Conservation (phyloP, 2,329 filamentous ascomycete species). For the Alternaria metachromatica region DNA sequence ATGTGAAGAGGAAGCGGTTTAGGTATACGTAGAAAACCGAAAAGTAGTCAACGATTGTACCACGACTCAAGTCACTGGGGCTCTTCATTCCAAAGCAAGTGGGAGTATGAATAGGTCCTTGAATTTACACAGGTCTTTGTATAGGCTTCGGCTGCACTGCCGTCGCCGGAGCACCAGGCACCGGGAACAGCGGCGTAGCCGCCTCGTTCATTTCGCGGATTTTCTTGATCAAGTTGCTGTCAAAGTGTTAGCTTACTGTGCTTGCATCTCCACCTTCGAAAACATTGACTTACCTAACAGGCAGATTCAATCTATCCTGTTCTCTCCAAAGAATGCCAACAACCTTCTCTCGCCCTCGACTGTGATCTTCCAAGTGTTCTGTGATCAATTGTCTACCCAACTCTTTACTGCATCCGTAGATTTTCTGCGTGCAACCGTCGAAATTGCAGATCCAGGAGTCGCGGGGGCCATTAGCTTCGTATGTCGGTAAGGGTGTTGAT, state of each 20-base stretch:
- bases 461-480: constrained; percentile 58
- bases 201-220: constrained; percentile 53
- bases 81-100: neutral
- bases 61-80: neutral
- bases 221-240: constrained; percentile 54
- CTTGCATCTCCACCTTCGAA: neutral
- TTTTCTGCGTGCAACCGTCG: constrained; percentile 68
- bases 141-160: constrained; percentile 14
- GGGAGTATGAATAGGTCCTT: neutral
- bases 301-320: constrained; percentile 47
- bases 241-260: neutral
- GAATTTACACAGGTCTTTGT: constrained; percentile 15
- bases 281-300: constrained; percentile 44
- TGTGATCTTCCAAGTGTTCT: constrained; percentile 68
- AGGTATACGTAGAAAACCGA: neutral
- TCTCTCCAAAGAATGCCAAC: constrained; percentile 63
- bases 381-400: constrained; percentile 64
- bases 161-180: neutral
- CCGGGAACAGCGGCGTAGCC: constrained; percentile 36
- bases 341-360: constrained; percentile 60
- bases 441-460: constrained; percentile 72
- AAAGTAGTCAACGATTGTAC: neutral
- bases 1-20: neutral
- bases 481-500: constrained; percentile 43
- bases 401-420: constrained; percentile 66